Base-by-base conservation (phyloP, 2,329 filamentous ascomycete genomes). In the Aspergillus hortae region DNA sequence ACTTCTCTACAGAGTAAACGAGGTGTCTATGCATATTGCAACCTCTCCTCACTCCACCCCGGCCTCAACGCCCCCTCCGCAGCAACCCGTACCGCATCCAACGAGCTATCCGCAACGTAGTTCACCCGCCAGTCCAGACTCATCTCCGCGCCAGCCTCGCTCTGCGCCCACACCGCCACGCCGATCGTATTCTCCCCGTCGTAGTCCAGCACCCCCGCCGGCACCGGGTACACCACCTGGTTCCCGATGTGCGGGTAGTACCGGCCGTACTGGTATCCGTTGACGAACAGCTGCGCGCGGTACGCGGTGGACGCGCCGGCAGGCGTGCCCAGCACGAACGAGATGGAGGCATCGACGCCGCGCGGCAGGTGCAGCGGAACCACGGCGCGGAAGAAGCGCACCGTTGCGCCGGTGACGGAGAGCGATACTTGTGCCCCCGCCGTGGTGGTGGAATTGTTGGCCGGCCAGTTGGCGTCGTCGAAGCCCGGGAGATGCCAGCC, bases 221-320 rank as follows among this genome's bases (percentile, higher is more conserved):
- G 82, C 2, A 86, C 79, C 1, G 83, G 83, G 59, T 83, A 86
- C 14, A 76, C 71, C 14, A 79, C 73, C 68, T 86, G 83, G 44
- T 84, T 80, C 0, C 84, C 84, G 36, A 86, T 82, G 46, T 80
- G 76, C 0, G 83, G 81, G 53, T 80, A 79, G 60, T 79, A 86
- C 6, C 80, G 76, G 2, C 80, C 83, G 57, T 83, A 86, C 61
- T 85, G 82, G 59, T 85, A 86, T 0, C 83, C 83, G 50, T 86
- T 86, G n/a, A 86, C 77, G 50, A 82, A 86, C 2, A 86, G 63
- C 58, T 83, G 76, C 0, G 77, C 79, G 10, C 83, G 74, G 11
- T 81, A 74, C 0, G 74, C 72, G 14, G 69, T 67, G 5, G 56
- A 54, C 6, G 45, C 48, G 5, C 72, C 70, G 0, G 69, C 65